Evolutionary conservation across 139 green algal genomes (phyloP), one percentile per base, ranked within the genome.

Genomic region (Chlamydomonas sphaeroides): DNA sequence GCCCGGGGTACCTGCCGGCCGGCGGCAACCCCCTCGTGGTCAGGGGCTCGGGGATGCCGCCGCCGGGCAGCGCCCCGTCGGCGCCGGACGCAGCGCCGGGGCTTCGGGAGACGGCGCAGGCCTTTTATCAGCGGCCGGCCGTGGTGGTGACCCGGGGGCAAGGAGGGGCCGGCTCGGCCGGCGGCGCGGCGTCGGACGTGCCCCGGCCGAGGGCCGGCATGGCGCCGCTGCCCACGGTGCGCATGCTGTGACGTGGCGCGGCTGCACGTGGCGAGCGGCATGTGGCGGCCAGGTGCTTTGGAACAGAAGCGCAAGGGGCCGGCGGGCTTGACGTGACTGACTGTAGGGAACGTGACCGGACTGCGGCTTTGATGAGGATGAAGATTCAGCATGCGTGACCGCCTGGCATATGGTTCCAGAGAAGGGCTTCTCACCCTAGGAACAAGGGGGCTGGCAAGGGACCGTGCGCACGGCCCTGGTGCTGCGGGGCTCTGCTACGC

Each of bases 61-160:
- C 33, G 63, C 63, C 17, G 1, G 63, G 63, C 33, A 68, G 11
- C 33, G 11, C 21, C 17, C 23, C 72, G 35, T 51, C 42, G 5
- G 73, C 30, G 7, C 28, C 26, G 7, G 39, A 57, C 3, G 73
- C 21, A 8, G 56, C 35, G 6, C 62, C 42, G 3, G 6, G 4
- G 42, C 11, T 83, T 20, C 28, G 65, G 3, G 67, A 76, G 39
- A 84, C 65, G 20, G 78, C 78, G 41, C 78, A 84, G 53, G n/a
- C 78, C 15, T 84, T 65, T 38, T 84, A 78, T 36, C 78, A 84
- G 78, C 78, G 78, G 56, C 78, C 78, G 8, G 20, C 45, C 65
- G 53, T 78, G 33, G 30, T 84, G 45, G 78, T 84, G 21, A 76
- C 56, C 8, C 78, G 78, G 3, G 67, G 78, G 26, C 78, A 66